Base-by-base conservation (phyloP, 2,329 filamentous ascomycete species). In the Fusarium sp. region DNA sequence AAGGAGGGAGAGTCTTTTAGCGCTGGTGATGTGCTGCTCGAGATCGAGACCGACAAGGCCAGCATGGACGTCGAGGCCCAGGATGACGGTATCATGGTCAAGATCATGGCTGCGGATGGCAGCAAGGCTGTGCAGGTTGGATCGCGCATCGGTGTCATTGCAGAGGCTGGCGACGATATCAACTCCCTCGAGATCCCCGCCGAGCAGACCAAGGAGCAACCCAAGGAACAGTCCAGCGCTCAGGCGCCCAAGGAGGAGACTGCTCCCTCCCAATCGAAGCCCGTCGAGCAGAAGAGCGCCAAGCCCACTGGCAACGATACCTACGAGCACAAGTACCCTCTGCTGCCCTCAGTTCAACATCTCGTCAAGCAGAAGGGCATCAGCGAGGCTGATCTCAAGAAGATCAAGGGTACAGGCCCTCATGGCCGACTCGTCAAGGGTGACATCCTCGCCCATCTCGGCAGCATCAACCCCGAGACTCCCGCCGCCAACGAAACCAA, bases 41-140 rank as follows among this genome's bases (percentile, higher is more conserved):
- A 97, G 82, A 96, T 97, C 78, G 93, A 97, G 83, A 97, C 93
- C 62, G 93, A 97, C 81, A 97, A 97, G 85, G 93, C 93, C 58
- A 93, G 93, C 59, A 97, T 97, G 93, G 94, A 97, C 74, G 93
- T 97, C 26, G 94, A 97, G 84, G 93, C 93, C 42, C 93, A 96
- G 82, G 93, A 97, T 45, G 93, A 97, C 77, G 93, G 94, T 43
- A 84, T 95, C 73, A 82, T 97, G 80, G 90, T 94, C 77, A 97
- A 96, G 85, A 95, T 97, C 74, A 88, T 90, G 77, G 84, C 89
- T 77, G 83, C 83, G 44, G 91, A 94, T 77, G 93, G 93, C 56
- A 86, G 86, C 79, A 96, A 97, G 83, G 85, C 84, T 48, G 86
- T 97, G 37, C 86, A 92, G 79, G 93, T 97, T 57, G 93, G 93